Conservation (phyloP, 257 asterid genomes). For the Osmanthus fragrans region DNA sequence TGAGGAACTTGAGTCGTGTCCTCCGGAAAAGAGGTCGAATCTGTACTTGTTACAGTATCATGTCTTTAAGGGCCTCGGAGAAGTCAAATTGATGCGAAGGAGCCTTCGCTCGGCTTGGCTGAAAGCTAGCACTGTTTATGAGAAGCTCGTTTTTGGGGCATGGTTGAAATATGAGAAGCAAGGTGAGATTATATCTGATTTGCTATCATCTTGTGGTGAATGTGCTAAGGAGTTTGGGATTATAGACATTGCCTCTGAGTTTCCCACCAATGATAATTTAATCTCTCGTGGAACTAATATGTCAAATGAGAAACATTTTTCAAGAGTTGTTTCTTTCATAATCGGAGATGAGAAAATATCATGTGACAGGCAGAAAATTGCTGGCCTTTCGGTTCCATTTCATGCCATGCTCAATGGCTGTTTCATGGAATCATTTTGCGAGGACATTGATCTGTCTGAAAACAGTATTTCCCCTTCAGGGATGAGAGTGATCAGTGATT, state of each 20-base stretch:
- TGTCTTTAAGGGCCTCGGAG: conserved; percentile 95
- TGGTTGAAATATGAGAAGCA: conserved; percentile 95
- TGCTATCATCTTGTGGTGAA: conserved; percentile 80
- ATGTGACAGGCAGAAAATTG: conserved; percentile 74
- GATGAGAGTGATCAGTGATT: conserved; percentile 60
- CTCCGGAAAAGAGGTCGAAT: conserved; percentile 61
- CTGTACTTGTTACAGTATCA: conserved; percentile 85
- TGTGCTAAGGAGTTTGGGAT: conserved; percentile 71
- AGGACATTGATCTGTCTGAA: conserved; percentile 82
- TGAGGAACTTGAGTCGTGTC: conserved; percentile 89
- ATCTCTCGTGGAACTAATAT: conserved; percentile 18
- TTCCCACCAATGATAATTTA: conserved; percentile 38
- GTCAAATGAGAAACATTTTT: conserved; percentile 20
- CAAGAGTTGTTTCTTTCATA: conserved; percentile 53
- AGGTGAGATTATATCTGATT: conserved; percentile 73
- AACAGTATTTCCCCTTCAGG: conserved; percentile 75
- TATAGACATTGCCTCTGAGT: conserved; percentile 73
- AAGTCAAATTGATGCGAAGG: conserved; percentile 81
- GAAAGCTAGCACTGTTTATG: conserved; percentile 71
- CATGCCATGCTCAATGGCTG: conserved; percentile 92
- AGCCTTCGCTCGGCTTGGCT: conserved; percentile 90
- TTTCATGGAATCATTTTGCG: conserved; percentile 71
- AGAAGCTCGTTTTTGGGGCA: conserved; percentile 83
- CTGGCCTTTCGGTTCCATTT: conserved; percentile 85
- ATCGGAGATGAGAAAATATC: conserved; percentile 72